phyloP scores from a whole-genome alignment of 495 filamentous ascomycete genomes.

The Chaetomidium leptoderma region DNA sequence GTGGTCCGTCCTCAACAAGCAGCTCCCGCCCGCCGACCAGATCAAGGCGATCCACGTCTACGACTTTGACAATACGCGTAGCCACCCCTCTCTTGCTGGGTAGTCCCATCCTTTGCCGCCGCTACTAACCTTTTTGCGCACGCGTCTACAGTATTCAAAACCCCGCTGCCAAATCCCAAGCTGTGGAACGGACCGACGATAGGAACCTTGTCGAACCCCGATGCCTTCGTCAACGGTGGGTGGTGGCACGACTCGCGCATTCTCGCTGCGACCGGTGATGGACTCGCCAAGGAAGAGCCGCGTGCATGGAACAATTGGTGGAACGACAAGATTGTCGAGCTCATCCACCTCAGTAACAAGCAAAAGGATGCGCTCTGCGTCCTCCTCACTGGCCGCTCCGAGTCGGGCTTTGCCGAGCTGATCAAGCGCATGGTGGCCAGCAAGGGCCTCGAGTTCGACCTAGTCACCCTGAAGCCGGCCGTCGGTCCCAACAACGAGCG shows the following conservation, averaged over 20 bases:
- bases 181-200: constrained; percentile 78
- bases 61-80: constrained; percentile 97
- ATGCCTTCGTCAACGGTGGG: constrained; percentile 77
- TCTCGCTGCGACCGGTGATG: constrained; percentile 80
- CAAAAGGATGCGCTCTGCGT: constrained; percentile 85
- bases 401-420: constrained; percentile 68
- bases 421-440: constrained; percentile 78
- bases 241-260: constrained; percentile 97
- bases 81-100: background rate
- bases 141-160: constrained; percentile 69
- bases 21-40: constrained; percentile 63
- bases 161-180: constrained; percentile 81
- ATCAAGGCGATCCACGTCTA: constrained; percentile 88
- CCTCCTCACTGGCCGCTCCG: constrained; percentile 82
- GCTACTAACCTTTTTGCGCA: background rate
- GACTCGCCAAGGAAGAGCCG: constrained; percentile 74
- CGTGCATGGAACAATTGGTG: constrained; percentile 92
- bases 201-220: constrained; percentile 66
- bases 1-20: constrained; percentile 73
- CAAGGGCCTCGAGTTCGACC: constrained; percentile 78
- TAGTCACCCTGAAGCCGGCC: constrained; percentile 83
- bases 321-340: constrained; percentile 87
- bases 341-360: constrained; percentile 76
- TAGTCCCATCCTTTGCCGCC: background rate
- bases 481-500: constrained; percentile 72